Percentiles rank a stretch among this genome's conserved stretches.
Conservation (phyloP, 78 protist species). For the Dictyostelium discoideum region DNA sequence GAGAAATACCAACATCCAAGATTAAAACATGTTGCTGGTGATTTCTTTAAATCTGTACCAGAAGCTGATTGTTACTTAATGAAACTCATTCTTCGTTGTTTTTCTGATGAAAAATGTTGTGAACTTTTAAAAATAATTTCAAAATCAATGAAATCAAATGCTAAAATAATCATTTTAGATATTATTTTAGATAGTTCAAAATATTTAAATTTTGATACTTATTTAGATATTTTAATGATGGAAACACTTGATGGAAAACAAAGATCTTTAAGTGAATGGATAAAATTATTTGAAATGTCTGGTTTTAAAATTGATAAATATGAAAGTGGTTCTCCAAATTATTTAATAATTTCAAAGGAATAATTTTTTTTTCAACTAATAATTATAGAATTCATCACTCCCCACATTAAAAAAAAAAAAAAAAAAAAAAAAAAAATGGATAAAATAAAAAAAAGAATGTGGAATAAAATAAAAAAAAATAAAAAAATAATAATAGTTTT, state of each 20-base stretch:
- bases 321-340: neutral
- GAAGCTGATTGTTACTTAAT: neutral
- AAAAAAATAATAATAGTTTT: too few relatives aligned
- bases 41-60: conserved; percentile 14
- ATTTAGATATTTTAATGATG: neutral
- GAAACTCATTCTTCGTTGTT: conserved; percentile 11
- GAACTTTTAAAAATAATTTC: neutral
- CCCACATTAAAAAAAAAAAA: too few relatives aligned
- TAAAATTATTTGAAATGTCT: neutral
- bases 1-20: neutral
- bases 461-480: too few relatives aligned
- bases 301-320: conserved; percentile 1
- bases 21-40: neutral
- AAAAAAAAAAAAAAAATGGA: too few relatives aligned
- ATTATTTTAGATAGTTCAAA: neutral
- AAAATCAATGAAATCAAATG: neutral
- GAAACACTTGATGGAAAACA: neutral
- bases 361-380: neutral
- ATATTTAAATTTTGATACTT: neutral
- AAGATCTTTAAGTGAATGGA: neutral
- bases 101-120: conserved; percentile 2
- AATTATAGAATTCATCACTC: too few relatives aligned
- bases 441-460: too few relatives aligned
- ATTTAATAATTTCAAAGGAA: neutral
- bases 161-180: neutral